Base-by-base conservation (phyloP, 2,329 filamentous ascomycete species). In the Fusarium neocosmosporiellum region DNA sequence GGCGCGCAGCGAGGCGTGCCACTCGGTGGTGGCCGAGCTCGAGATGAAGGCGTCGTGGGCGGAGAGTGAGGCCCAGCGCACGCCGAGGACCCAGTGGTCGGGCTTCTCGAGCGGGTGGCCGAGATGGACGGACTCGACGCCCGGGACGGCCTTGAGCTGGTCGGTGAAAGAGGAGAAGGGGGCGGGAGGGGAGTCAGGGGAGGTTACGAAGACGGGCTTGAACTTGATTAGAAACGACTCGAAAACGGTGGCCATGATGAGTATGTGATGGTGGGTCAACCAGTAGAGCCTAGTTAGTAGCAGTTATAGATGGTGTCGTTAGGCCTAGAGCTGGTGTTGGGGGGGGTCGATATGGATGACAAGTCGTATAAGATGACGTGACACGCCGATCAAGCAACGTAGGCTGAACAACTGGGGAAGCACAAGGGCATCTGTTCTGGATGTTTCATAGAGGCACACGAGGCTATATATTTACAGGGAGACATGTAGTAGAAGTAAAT, bases 1-100 rank as follows among this genome's bases (percentile, higher is more conserved):
- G n/a, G n/a, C n/a, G n/a, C n/a, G n/a, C n/a, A n/a, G n/a, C 10
- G 81, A 81, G 41, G 81, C 80, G 20, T 84, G 79, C 75, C 83
- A 84, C 71, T 81, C 83, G 57, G 82, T 81, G 62, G 82, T 83
- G 68, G 78, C 81, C 29, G 82, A 80, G 8, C 83, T 84, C 65
- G 80, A 80, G 68, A 83, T 80, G 69, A 86, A 87, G 68, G 81
- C 80, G 66, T 79, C 73, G 71, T 82, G 78, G 54, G 80, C 80
- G 37, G 74, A 74, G 9, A 70, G 63, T 10, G 81, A 81, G 48
- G 74, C 67, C 83, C 83, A 84, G 62, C 78, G 77, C 31, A 82
- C 75, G 58, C 81, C 73, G 63, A 81, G 76, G 54, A 79, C 73
- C 77, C 79, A 82, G 36, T 69, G 75, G 24, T 73, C 73, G 9